Conservation (phyloP, 2,329 filamentous ascomycete genomes). For the Clonostachys byssicola region DNA sequence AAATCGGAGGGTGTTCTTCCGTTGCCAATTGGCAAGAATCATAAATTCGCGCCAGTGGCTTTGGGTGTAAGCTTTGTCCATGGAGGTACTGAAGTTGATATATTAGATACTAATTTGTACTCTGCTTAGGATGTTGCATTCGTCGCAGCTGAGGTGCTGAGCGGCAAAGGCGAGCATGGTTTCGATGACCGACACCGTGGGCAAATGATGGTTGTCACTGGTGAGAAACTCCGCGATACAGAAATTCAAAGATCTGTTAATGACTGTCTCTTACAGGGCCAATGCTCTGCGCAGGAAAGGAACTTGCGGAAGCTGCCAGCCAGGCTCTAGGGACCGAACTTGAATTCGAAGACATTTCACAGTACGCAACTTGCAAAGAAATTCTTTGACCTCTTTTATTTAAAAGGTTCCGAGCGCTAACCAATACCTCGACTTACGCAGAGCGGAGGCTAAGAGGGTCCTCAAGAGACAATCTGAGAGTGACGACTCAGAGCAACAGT, state of each 20-base stretch:
- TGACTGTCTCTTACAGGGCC: slow-evolving; percentile 22
- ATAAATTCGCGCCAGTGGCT: slow-evolving; percentile 46
- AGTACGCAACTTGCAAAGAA: slow-evolving; percentile 19
- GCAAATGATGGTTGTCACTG: slow-evolving; percentile 46
- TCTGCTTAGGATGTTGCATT: slow-evolving; percentile 36
- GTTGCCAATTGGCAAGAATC: slow-evolving; percentile 37
- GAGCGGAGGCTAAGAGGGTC: slow-evolving; percentile 1
- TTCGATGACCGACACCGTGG: slow-evolving; percentile 46
- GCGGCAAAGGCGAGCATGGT: slow-evolving; percentile 40
- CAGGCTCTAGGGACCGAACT: slow-evolving; percentile 30
- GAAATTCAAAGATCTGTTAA: background rate
- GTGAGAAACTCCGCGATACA: slow-evolving; percentile 12
- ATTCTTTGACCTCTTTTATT: background rate
- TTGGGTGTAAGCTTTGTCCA: slow-evolving; percentile 27
- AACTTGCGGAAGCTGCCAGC: slow-evolving; percentile 39
- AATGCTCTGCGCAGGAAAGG: slow-evolving; percentile 37
- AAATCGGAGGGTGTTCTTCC: slow-evolving; percentile 36
- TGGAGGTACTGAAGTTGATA: background rate
- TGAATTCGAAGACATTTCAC: slow-evolving; percentile 36
- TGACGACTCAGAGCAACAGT: slow-evolving; percentile 35
- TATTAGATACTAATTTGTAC: background rate
- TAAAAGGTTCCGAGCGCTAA: background rate
- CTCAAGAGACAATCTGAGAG: slow-evolving; percentile 1
- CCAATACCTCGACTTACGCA: background rate
- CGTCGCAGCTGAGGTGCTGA: slow-evolving; percentile 40